A percentile compares a stretch with the other conserved stretches of the same genome.
These are phyloP conservation scores for Candida krabiensis DNA, from an alignment of 805 yeast genomes.

Conservation along the genomic window DNA sequence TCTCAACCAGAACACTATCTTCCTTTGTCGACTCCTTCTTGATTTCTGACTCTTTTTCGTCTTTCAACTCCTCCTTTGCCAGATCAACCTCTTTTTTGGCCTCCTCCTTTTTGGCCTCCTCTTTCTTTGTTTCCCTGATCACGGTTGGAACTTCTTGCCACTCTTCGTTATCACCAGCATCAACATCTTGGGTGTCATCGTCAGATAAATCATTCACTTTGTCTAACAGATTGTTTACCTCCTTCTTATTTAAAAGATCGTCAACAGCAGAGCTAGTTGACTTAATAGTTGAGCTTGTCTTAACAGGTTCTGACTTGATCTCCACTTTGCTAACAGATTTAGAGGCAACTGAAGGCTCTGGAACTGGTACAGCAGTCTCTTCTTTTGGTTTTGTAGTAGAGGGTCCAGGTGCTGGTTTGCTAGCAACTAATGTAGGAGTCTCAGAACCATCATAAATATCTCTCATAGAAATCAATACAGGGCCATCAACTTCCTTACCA, in stretches of 20 bases:
- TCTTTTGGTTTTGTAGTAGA: conserved; percentile 4
- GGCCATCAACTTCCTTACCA: conserved; percentile 83
- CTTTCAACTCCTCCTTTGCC: conserved; percentile 2
- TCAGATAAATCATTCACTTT: conserved; percentile 43
- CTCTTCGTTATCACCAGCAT: conserved; percentile 30
- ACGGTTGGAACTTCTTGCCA: conserved; percentile 25
- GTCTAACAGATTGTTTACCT: conserved; percentile 46
- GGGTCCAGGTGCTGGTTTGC: conserved; percentile 29
- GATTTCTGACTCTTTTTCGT: not conserved
- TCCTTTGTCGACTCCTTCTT: conserved; percentile 2
- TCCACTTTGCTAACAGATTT: conserved; percentile 28
- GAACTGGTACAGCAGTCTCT: conserved; percentile 23
- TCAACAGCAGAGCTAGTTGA: conserved; percentile 31
- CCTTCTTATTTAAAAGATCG: conserved; percentile 46
- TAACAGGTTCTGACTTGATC: conserved; percentile 1
- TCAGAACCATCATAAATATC: conserved; percentile 75
- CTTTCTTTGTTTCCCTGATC: conserved; percentile 3
- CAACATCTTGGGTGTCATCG: conserved; percentile 37
- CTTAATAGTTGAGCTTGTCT: not conserved
- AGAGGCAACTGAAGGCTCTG: conserved; percentile 25
- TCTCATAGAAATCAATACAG: conserved; percentile 73
- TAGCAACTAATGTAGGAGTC: conserved; percentile 48
- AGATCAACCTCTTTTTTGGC: conserved; percentile 7
- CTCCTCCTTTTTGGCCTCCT: conserved; percentile 5
- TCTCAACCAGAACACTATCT: conserved; percentile 5